Evolutionary conservation across 805 yeast genomes (phyloP), one percentile per base, ranked within the genome.

Genomic region (Myxozyma melibiosi): DNA sequence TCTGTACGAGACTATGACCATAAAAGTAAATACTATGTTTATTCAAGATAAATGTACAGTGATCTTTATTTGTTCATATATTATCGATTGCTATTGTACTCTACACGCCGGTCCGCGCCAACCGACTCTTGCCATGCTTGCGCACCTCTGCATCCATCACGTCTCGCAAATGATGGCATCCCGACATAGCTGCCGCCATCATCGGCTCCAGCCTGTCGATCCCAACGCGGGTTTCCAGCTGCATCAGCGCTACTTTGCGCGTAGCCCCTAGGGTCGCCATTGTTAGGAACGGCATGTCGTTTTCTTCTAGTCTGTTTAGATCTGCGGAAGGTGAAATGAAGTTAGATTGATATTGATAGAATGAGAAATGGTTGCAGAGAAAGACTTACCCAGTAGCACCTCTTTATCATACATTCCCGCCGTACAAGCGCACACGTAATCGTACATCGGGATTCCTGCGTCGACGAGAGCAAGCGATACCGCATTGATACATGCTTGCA

Each of bases 381-480:
- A 24, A 39, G 16, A 37, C 64, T 8, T 38, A 59, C 61, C 64
- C 46, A 94, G 75, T 56, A 94, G 74, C 13, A 96, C 90, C 42
- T 81, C 84, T n/a, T 75, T 73, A 65, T 89, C 96, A 66, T 83
- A 84, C 20, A 88, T 72, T 0, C 97, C 97, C 4, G 90, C 87
- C 28, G 86, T 80, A 14, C 89, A 80, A 0, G 96, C 84, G 53
- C 90, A 81, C 14, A 92, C 86, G 69, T 89, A 91, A 70, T 94
- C 98, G 68, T 86, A 87, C 86, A 94, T 85, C 4, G 97, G 86
- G 44, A 94, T 85, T 48, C 98, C 98, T 1, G 98, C 97, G 73
- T 94, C 98, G 33, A 94, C 83, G 42, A 94, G 76, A 0, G 96
- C 97, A 65, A 94, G 74, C 0, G 97, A 89, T 41, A 88, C 81